A percentile compares a stretch with the other conserved stretches of the same genome.
Conservation (phyloP, 331 rosid species). For the Acacia concinna region DNA sequence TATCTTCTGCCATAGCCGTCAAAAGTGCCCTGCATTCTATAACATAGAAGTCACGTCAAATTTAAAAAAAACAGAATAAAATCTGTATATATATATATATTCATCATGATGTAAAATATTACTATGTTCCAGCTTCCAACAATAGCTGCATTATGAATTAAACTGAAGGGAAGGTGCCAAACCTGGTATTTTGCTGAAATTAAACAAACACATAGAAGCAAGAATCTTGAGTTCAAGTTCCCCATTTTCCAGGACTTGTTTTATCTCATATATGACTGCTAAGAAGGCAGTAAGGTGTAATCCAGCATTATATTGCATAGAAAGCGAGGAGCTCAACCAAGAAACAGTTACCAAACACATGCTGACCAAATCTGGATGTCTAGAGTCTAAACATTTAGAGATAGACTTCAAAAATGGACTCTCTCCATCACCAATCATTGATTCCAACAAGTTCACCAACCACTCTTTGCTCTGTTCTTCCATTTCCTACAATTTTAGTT, state of each 20-base stretch:
- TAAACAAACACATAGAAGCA: constrained; percentile 68
- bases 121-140: neutral
- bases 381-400: constrained; percentile 54
- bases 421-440: constrained; percentile 58
- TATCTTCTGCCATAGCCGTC: constrained; percentile 58
- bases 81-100: neutral
- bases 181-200: constrained; percentile 83
- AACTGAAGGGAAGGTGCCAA: constrained; percentile 8
- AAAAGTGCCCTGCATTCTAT: constrained; percentile 66
- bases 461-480: constrained; percentile 51
- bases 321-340: constrained; percentile 75
- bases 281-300: constrained; percentile 54
- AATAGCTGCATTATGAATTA: neutral
- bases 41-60: constrained; percentile 14
- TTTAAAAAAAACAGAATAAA: constrained; percentile 3
- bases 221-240: constrained; percentile 61
- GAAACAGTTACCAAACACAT: constrained; percentile 52
- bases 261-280: constrained; percentile 50
- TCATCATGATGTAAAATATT: neutral
- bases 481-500: constrained; percentile 44
- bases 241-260: constrained; percentile 47
- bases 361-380: constrained; percentile 52
- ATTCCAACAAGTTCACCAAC: constrained; percentile 47
- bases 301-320: constrained; percentile 40
- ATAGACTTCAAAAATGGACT: constrained; percentile 56